Conservation (phyloP, 1,139 yeast genomes). For the Pichia terricola region DNA sequence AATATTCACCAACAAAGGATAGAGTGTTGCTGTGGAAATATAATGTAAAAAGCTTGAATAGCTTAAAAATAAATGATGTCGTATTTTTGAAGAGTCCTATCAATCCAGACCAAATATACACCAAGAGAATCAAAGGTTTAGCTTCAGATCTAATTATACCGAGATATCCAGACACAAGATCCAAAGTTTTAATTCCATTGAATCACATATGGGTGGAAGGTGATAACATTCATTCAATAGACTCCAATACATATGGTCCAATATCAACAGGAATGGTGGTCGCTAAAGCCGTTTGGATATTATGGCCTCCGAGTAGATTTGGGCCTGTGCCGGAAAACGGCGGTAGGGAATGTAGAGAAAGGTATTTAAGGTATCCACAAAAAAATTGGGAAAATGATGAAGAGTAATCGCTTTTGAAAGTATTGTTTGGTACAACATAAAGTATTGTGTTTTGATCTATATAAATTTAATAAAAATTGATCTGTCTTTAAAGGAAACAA, state of each 20-base stretch:
- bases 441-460: too few species aligned
- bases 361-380: constrained; percentile 39
- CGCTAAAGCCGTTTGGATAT: constrained; percentile 56
- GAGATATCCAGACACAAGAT: constrained; percentile 56
- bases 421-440: background rate
- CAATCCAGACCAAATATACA: constrained; percentile 62
- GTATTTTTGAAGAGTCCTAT: constrained; percentile 70
- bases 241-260: constrained; percentile 81
- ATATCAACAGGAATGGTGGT: constrained; percentile 67
- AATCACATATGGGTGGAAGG: constrained; percentile 94
- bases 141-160: constrained; percentile 41
- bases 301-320: constrained; percentile 48
- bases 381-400: background rate
- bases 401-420: background rate
- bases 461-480: too few species aligned
- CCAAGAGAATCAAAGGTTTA: constrained; percentile 71
- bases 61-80: constrained; percentile 57
- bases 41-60: constrained; percentile 38
- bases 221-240: constrained; percentile 75
- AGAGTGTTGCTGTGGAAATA: constrained; percentile 65
- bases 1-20: constrained; percentile 38
- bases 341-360: constrained; percentile 29
- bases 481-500: too few species aligned
- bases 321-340: constrained; percentile 32
- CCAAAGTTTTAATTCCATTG: constrained; percentile 53